phyloP scores from a whole-genome alignment of 2,329 filamentous ascomycete species.

The Decorospora gaudefroyi region DNA sequence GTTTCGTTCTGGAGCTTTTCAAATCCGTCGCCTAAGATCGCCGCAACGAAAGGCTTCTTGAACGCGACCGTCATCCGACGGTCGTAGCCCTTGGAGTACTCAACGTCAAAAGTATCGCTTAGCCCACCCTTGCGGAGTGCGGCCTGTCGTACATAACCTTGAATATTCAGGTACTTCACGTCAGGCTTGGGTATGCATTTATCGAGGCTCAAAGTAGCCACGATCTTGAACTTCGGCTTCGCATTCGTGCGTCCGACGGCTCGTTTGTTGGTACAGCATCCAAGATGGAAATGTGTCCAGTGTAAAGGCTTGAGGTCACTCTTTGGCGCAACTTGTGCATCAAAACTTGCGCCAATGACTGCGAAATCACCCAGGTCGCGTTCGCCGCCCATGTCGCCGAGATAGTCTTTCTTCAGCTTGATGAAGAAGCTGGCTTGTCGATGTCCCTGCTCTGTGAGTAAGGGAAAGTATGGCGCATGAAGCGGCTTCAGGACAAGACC shows the following conservation, averaged over 20 bases:
- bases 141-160: conserved; percentile 48
- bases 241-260: conserved; percentile 58
- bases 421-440: conserved; percentile 60
- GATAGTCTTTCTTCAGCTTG: conserved; percentile 90
- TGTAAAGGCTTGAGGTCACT: conserved; percentile 60
- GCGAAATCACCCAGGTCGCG: conserved; percentile 70
- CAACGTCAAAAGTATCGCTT: conserved; percentile 33
- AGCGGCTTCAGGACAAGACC: conserved; percentile 78
- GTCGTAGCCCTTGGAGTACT: conserved; percentile 22
- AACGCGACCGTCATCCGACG: conserved; percentile 61
- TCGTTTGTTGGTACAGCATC: conserved; percentile 71
- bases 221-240: conserved; percentile 66
- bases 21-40: conserved; percentile 79
- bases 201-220: conserved; percentile 59
- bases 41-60: conserved; percentile 72
- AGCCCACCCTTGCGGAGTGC: conserved; percentile 24
- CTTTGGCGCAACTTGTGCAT: conserved; percentile 64
- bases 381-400: conserved; percentile 76
- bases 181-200: conserved; percentile 54
- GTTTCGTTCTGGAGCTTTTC: conserved; percentile 70
- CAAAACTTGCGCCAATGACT: conserved; percentile 74
- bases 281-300: conserved; percentile 83
- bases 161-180: conserved; percentile 50
- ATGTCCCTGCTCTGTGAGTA: conserved; percentile 31
- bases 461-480: conserved; percentile 73